These are phyloP conservation scores for Apiospora aurea DNA, from an alignment of 2,329 filamentous ascomycete genomes.

Conservation along the genomic window DNA sequence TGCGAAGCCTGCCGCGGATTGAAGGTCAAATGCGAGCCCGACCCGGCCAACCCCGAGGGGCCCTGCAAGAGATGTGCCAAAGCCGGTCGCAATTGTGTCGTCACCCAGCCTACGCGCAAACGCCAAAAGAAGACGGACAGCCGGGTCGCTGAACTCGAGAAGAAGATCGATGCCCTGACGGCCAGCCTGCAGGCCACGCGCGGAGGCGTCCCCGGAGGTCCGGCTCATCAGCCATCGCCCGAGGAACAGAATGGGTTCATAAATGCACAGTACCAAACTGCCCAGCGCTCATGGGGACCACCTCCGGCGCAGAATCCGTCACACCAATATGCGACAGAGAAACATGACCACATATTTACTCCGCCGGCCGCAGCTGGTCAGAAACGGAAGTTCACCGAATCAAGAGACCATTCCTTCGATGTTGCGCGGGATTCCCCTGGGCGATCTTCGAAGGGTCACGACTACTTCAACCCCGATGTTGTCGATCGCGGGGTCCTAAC, in stretches of 20 bases:
- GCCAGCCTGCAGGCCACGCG: conserved; percentile 72
- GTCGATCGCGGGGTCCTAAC: conserved; percentile 67
- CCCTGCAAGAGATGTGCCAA: conserved; percentile 81
- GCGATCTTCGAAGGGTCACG: conserved; percentile 33
- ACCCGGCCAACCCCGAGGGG: conserved; percentile 65
- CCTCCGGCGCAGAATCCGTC: conserved; percentile 11
- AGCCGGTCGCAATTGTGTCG: conserved; percentile 77
- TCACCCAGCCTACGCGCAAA: conserved; percentile 78
- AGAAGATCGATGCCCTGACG: conserved; percentile 89
- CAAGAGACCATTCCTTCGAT: conserved; percentile 26
- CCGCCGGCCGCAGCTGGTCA: conserved; percentile 43
- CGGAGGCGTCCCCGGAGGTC: conserved; percentile 31
- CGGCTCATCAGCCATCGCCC: conserved; percentile 27
- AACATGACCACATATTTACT: conserved; percentile 21
- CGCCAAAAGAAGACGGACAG: conserved; percentile 92
- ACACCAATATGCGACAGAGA: conserved; percentile 17
- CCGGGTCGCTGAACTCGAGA: conserved; percentile 87
- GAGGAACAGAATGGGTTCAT: conserved; percentile 32
- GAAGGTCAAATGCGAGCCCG: conserved; percentile 86
- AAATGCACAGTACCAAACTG: conserved; percentile 10
- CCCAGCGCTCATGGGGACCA: not conserved
- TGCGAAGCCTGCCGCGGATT: conserved; percentile 79
- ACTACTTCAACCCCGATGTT: conserved; percentile 47
- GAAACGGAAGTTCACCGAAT: conserved; percentile 49
- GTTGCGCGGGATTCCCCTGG: conserved; percentile 33